Base-by-base conservation (phyloP, 306 rosid species). In the Biancaea sappan region DNA sequence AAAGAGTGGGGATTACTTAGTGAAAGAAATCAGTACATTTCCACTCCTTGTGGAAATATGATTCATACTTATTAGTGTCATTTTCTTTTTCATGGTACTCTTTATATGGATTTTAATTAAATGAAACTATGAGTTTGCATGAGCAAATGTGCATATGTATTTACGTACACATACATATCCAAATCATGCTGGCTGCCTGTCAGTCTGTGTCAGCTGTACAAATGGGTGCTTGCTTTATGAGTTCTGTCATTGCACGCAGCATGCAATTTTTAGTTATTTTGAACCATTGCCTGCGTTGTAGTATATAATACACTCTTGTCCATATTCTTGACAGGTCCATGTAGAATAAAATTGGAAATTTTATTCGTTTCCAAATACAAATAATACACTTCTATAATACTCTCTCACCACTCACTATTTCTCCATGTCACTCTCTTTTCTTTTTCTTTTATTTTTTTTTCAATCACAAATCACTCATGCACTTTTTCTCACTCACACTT, bases 221-320 rank as follows among this genome's bases (percentile, higher is more conserved):
- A 31, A 32, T 53, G 47, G 28, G 14, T 22, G 15, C 38, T 75
- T 76, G 59, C 66, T 65, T 57, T 35, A 65, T 40, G 71, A 57
- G 68, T 77, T 66, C 24, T 38, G 65, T 41, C 47, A 54, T 56
- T 19, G 43, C 71, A 26, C 4, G 4, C 54, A 48, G 7, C 10
- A 48, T 48, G 24, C 24, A 7, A n/a, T 25, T 4, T 37, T 46
- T 18, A 56, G 73, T 67, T 75, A 32, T 60, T 18, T 44, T 41
- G 65, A 43, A 41, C 22, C 41, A 77, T 72, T 77, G 63, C 29
- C 51, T 61, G 72, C 53, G 54, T 69, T 67, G 21, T 47, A 44
- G 56, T 56, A 66, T 67, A 54, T 35, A 9, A 38, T 53, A 11
- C 64, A 48, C 34, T 47, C 6, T 40, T 50, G 51, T 78, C 11